Base-by-base conservation (phyloP, 495 filamentous ascomycete species). In the Xylaria nigripes region DNA sequence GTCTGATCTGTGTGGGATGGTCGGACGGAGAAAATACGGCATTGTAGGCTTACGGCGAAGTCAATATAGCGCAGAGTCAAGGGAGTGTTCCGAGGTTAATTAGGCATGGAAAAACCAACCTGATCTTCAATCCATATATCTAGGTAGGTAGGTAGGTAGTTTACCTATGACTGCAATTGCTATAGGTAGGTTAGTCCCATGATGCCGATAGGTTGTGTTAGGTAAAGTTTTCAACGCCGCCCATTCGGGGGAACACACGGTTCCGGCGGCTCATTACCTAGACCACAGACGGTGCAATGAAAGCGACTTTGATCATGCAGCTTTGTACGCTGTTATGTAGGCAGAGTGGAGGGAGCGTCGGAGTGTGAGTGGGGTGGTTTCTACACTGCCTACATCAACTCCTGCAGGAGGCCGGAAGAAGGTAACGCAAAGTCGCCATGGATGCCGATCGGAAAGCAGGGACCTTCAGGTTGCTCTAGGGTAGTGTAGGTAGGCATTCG, bases 381-480 rank as follows among this genome's bases (percentile, higher is more conserved):
- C 40, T 15, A 6, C 32, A 2, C 4, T 13, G 32, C 32, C 32
- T 54, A 42, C 36, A 34, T 48, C 27, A 25, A 42, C 21, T 48
- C 32, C 44, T 48, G 44, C 51, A 48, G 34, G 34, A 32, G 51
- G 25, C 51, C 45, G 34, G 34, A 54, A 48, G 45, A 30, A 53
- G 51, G 51, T 27, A 32, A 53, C 43, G 22, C 29, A 46, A 25
- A 18, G 29, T 38, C 24, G 42, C 41, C 27, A 23, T 22, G 25
- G n/a, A n/a, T 53, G 51, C 44, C 51, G 16, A 54, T 54, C 34
- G 45, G 44, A 30, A 54, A 46, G 40, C 32, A 53, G 43, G 51
- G 51, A n/a, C 43, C 46, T 54, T 42, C 51, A 23, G 43, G 43
- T 21, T 27, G 34, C 19, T 46, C 4, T 4, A 4, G 4, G 10